These are phyloP conservation scores for Alternaria triticina DNA, from an alignment of 2,329 filamentous ascomycete genomes.

Conservation along the genomic window DNA sequence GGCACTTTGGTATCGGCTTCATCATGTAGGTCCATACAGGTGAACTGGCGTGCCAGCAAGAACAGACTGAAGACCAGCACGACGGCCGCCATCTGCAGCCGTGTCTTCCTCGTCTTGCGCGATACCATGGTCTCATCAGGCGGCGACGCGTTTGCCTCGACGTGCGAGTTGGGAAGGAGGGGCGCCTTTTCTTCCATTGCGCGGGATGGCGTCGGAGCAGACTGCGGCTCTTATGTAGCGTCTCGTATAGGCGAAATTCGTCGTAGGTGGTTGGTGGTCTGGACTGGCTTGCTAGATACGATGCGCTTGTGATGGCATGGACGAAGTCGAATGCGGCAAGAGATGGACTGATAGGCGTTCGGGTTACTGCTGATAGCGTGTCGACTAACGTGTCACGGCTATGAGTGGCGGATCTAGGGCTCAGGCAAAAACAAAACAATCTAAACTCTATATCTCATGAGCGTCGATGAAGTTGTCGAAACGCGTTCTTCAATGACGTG, in stretches of 20 bases:
- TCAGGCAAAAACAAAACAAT: not conserved
- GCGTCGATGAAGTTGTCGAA: not conserved
- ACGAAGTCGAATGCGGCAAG: conserved; percentile 4
- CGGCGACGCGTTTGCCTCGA: conserved; percentile 5
- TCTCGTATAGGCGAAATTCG: not conserved
- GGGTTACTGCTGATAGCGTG: conserved; percentile 17
- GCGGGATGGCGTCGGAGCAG: conserved; percentile 1
- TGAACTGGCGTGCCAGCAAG: conserved; percentile 37
- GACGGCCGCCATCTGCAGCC: conserved; percentile 34
- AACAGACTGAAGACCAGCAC: conserved; percentile 40
- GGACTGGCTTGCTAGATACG: not conserved
- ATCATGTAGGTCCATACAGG: conserved; percentile 33
- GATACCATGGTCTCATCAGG: conserved; percentile 20
- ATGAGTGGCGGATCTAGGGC: not conserved
- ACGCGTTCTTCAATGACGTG: not conserved
- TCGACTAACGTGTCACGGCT: not conserved
- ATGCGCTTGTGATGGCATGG: conserved; percentile 5
- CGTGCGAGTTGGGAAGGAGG: conserved; percentile 33
- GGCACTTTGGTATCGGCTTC: conserved; percentile 62
- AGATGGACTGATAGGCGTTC: conserved; percentile 16
- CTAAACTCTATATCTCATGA: not conserved
- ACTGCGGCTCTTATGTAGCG: not conserved
- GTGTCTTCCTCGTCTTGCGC: conserved; percentile 14
- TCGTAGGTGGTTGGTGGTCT: not conserved
- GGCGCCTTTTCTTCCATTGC: conserved; percentile 40